These are phyloP conservation scores for Emmonsiellopsis sp. DNA, from an alignment of 2,329 filamentous ascomycete genomes.

Conservation along the genomic window DNA sequence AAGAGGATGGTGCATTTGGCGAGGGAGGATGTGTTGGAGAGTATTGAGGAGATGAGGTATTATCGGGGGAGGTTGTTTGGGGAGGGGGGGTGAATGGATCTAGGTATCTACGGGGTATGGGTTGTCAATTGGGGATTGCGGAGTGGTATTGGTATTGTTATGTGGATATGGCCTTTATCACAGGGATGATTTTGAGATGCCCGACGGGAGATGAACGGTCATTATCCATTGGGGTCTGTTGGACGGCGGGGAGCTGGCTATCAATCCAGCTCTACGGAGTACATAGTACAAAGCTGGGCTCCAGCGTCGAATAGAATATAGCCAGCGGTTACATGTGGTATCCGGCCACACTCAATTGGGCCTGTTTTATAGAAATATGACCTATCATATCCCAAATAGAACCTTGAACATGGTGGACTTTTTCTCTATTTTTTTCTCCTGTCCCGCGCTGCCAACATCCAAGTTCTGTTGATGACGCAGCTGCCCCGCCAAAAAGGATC, in stretches of 20 bases:
- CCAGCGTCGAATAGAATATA: too few species aligned
- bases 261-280: too few species aligned
- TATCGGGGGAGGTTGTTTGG: slow-evolving; percentile 65
- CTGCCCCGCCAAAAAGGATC: slow-evolving; percentile 4
- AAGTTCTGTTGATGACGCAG: slow-evolving; percentile 1
- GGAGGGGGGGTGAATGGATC: not conserved
- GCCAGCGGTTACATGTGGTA: too few species aligned
- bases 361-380: too few species aligned
- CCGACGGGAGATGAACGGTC: too few species aligned
- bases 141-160: not conserved
- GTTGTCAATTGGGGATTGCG: not conserved
- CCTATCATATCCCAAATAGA: not conserved
- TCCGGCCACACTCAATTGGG: too few species aligned
- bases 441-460: not conserved
- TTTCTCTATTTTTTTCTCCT: not conserved
- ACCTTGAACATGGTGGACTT: not conserved
- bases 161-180: not conserved
- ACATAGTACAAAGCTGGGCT: too few species aligned
- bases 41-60: slow-evolving; percentile 81
- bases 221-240: too few species aligned
- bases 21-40: slow-evolving; percentile 83
- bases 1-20: slow-evolving; percentile 78
- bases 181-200: too few species aligned
- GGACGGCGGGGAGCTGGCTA: too few species aligned
- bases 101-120: not conserved